These are phyloP conservation scores for Phytophthora pluvialis DNA, from an alignment of 352 stramenopile species.

Conservation along the genomic window DNA sequence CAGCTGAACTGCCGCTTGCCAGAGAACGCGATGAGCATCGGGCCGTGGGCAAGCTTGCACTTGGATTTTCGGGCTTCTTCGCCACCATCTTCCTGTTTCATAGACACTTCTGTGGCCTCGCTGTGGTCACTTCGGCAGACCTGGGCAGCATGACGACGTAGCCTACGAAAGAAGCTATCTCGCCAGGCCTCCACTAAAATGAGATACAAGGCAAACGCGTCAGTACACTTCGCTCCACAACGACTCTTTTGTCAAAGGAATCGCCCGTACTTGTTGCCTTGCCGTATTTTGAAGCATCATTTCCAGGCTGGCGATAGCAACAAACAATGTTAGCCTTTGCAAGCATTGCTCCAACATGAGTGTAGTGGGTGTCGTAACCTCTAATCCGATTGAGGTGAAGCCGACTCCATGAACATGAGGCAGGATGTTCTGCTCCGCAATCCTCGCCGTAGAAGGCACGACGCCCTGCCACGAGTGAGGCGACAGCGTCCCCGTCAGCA, in stretches of 20 bases:
- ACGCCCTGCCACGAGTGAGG: constrained; percentile 68
- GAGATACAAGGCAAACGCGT: neutral
- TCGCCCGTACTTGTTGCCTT: constrained; percentile 63
- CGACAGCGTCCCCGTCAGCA: constrained; percentile 74
- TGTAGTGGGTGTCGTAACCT: constrained; percentile 43
- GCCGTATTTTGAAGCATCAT: constrained; percentile 82
- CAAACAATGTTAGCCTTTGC: constrained; percentile 11
- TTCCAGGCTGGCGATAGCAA: constrained; percentile 60
- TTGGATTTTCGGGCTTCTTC: neutral
- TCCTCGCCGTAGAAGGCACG: constrained; percentile 55
- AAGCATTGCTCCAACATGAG: neutral
- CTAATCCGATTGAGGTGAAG: constrained; percentile 84
- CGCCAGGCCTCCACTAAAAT: constrained; percentile 67
- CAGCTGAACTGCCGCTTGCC: constrained; percentile 89
- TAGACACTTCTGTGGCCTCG: neutral
- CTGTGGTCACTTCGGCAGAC: constrained; percentile 58
- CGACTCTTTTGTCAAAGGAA: neutral
- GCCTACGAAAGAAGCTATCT: constrained; percentile 60
- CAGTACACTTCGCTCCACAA: neutral
- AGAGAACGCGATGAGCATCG: constrained; percentile 84
- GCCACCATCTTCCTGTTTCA: constrained; percentile 10
- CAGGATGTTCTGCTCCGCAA: constrained; percentile 79
- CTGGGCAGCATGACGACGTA: constrained; percentile 58
- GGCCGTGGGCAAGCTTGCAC: constrained; percentile 57
- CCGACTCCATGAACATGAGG: constrained; percentile 68